Conservation (phyloP, 1,284 basidiomycete species). For the Schizophyllum commune region DNA sequence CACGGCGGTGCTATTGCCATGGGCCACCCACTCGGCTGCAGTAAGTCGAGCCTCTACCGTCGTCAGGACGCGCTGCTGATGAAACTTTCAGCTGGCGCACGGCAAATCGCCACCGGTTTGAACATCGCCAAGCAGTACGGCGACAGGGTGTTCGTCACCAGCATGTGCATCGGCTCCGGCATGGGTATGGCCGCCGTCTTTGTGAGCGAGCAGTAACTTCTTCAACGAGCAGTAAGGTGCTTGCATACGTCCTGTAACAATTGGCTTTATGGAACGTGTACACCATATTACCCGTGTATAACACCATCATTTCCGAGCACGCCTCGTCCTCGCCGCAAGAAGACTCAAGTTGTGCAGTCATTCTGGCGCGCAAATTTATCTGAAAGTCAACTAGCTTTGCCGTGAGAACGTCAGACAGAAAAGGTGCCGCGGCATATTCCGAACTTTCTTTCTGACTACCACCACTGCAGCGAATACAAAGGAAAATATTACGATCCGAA, state of each 20-base stretch:
- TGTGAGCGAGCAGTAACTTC: slow-evolving; percentile 65
- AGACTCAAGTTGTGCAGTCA: neutral
- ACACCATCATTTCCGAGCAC: neutral
- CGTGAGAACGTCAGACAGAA: no score
- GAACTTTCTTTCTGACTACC: no score
- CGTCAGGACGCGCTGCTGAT: neutral
- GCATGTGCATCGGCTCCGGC: slow-evolving; percentile 93
- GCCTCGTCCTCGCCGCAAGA: neutral
- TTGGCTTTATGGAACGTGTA: neutral
- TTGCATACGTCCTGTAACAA: no score
- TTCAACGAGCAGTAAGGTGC: neutral
- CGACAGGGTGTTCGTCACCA: slow-evolving; percentile 77
- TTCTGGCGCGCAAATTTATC: neutral
- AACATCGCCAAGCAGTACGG: slow-evolving; percentile 76
- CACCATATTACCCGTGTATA: neutral
- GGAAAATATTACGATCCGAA: no score
- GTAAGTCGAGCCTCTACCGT: slow-evolving; percentile 34
- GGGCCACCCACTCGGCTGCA: slow-evolving; percentile 79
- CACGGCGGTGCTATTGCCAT: slow-evolving; percentile 88
- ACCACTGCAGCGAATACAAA: no score
- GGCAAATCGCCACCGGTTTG: slow-evolving; percentile 83
- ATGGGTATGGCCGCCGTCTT: slow-evolving; percentile 87
- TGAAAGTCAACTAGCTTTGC: neutral
- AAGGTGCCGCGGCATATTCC: no score
- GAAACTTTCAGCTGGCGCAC: slow-evolving; percentile 60